phyloP scores from a whole-genome alignment of 2,329 filamentous ascomycete species.

The Lizonia empirigonia region DNA sequence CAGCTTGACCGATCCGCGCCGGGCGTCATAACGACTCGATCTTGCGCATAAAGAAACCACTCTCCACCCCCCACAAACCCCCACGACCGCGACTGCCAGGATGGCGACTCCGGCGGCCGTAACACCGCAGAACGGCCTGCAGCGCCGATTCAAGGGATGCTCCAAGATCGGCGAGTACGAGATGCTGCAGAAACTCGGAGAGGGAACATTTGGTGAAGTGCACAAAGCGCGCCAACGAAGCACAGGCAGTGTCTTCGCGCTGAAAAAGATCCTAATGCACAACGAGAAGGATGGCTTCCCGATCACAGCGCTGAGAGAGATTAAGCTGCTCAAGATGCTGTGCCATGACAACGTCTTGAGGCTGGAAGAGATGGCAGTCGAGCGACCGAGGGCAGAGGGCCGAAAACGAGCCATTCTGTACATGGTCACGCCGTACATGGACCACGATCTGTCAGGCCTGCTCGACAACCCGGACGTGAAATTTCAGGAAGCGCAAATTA shows the following conservation, averaged over 20 bases:
- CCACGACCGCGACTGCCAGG: background rate
- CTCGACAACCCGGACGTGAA: slow-evolving; percentile 91
- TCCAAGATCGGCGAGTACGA: slow-evolving; percentile 83
- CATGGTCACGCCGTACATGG: slow-evolving; percentile 99
- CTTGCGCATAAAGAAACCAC: slow-evolving; percentile 1
- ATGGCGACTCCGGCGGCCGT: slow-evolving; percentile 16
- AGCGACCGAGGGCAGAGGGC: slow-evolving; percentile 66
- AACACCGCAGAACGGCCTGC: slow-evolving; percentile 56
- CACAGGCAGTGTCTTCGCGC: slow-evolving; percentile 75
- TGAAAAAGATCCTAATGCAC: slow-evolving; percentile 99
- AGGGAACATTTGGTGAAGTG: slow-evolving; percentile 96
- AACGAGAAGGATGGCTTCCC: slow-evolving; percentile 99
- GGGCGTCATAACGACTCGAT: slow-evolving; percentile 23
- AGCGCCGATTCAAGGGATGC: slow-evolving; percentile 77
- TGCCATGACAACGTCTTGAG: slow-evolving; percentile 86
- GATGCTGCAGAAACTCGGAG: slow-evolving; percentile 81
- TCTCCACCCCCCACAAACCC: background rate
- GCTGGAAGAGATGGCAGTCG: slow-evolving; percentile 95
- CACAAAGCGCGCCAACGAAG: slow-evolving; percentile 83
- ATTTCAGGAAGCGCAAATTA: slow-evolving; percentile 89
- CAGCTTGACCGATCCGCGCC: slow-evolving; percentile 16
- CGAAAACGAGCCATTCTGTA: slow-evolving; percentile 80
- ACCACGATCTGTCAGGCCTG: slow-evolving; percentile 95
- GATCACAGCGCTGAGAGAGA: slow-evolving; percentile 96
- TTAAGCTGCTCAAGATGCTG: slow-evolving; percentile 95